Conservation (phyloP, 1,284 basidiomycete genomes). For the Ustilago vetiveriae region DNA sequence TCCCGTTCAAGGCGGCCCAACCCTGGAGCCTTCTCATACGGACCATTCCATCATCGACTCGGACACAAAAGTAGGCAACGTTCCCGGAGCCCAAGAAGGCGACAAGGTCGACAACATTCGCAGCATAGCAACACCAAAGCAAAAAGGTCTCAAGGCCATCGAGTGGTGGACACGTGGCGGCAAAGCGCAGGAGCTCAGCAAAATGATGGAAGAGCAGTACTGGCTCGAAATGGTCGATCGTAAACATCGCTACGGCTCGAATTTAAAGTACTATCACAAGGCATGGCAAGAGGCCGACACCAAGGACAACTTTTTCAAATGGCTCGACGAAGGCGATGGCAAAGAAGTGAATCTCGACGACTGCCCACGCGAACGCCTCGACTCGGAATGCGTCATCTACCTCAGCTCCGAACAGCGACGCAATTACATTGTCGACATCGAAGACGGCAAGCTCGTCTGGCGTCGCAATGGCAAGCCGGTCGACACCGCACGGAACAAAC, state of each 20-base stretch:
- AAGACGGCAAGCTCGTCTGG: conserved; percentile 78
- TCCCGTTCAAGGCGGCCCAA: conserved; percentile 46
- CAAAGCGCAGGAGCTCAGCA: conserved; percentile 56
- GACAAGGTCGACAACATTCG: conserved; percentile 60
- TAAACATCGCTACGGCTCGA: conserved; percentile 59
- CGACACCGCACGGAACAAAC: conserved; percentile 64
- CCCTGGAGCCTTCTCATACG: conserved; percentile 18
- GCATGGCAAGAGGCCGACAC: conserved; percentile 53
- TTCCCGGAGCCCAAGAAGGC: conserved; percentile 52
- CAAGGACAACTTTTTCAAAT: conserved; percentile 66
- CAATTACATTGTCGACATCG: conserved; percentile 76
- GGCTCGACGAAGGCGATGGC: conserved; percentile 78
- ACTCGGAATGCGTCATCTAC: conserved; percentile 71
- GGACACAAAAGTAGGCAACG: conserved; percentile 51
- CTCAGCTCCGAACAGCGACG: conserved; percentile 73
- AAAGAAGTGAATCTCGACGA: conserved; percentile 75
- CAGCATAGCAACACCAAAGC: conserved; percentile 43
- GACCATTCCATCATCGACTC: conserved; percentile 23
- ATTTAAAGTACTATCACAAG: conserved; percentile 59
- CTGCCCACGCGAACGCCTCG: conserved; percentile 76
- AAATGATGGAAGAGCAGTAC: conserved; percentile 59
- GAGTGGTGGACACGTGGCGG: conserved; percentile 57
- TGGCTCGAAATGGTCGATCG: conserved; percentile 60
- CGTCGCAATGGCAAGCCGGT: conserved; percentile 74
- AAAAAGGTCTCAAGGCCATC: conserved; percentile 48